Evolutionary conservation across 2,329 filamentous ascomycete species (phyloP).

Genomic region (Atkinsonella texensis): DNA sequence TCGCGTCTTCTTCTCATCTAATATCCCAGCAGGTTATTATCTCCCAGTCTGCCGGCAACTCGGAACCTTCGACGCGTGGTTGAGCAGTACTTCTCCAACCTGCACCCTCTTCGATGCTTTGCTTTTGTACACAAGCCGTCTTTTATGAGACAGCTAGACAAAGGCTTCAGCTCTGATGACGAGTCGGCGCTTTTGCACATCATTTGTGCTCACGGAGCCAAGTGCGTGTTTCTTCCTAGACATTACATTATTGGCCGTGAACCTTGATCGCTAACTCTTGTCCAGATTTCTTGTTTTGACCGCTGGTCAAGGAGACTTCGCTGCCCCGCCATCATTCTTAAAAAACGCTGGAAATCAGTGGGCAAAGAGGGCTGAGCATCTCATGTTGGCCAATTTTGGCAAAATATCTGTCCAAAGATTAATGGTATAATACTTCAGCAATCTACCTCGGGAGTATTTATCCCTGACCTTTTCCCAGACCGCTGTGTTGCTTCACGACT

Average conservation of each 20-base stretch:
- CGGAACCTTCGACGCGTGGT: slow-evolving; percentile 24
- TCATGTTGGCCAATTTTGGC: slow-evolving; percentile 25
- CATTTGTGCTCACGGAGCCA: slow-evolving; percentile 26
- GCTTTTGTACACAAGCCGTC: slow-evolving; percentile 29
- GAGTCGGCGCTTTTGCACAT: slow-evolving; percentile 25
- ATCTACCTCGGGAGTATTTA: background rate
- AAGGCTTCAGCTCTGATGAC: slow-evolving; percentile 23
- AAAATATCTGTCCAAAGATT: slow-evolving; percentile 26
- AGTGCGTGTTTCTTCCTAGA: slow-evolving; percentile 13
- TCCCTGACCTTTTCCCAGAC: slow-evolving; percentile 14
- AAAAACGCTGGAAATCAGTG: slow-evolving; percentile 24
- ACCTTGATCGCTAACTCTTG: background rate
- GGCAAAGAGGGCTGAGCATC: slow-evolving; percentile 24
- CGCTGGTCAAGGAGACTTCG: slow-evolving; percentile 18
- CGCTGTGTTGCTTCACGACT: slow-evolving; percentile 27
- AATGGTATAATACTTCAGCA: slow-evolving; percentile 18
- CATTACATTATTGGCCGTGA: slow-evolving; percentile 3
- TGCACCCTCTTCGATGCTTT: slow-evolving; percentile 29
- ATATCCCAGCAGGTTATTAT: slow-evolving; percentile 17
- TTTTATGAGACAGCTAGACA: slow-evolving; percentile 26
- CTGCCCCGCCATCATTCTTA: slow-evolving; percentile 17
- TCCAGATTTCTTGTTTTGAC: slow-evolving; percentile 22
- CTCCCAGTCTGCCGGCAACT: slow-evolving; percentile 19
- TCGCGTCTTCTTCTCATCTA: background rate
- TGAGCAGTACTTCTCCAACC: slow-evolving; percentile 26